Evolutionary conservation across 2,329 filamentous ascomycete genomes (phyloP), one percentile per base, ranked within the genome.

Genomic region (Aureobasidium sp.): DNA sequence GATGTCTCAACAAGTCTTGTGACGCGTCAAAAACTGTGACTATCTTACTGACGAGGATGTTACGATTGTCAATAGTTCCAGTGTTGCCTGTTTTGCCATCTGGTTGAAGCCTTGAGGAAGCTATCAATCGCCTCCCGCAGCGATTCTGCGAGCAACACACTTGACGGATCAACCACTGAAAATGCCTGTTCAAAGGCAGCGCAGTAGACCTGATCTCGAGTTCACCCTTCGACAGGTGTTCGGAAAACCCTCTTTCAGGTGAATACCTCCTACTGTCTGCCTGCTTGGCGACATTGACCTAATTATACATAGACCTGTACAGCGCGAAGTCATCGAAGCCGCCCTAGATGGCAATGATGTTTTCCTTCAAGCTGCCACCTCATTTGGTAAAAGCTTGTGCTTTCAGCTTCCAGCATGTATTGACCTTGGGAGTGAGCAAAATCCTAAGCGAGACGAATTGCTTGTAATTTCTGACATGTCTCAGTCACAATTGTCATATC

Each of bases 401-500:
- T 78, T 74, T 62, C 76, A 78, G 63, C 68, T 78, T 4, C 78
- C 78, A 14, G 77, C 77, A 20, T 64, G 78, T n/a, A 60, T 96
- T 62, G 88, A 93, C 69, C 85, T 87, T 73, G 93, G 93, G 66
- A 91, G 89, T 91, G 77, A 70, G 87, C 82, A 6, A 14, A 34
- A n/a, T 25, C 17, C 3, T 11, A 25, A 15, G n/a, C 11, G 9
- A 44, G 22, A 12, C n/a, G 29, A 22, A 15, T n/a, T 2, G 11
- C n/a, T 51, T 25, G 1, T n/a, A 34, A 25, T 5, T 9, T 39
- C 62, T 64, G 22, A 65, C 25, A 47, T 14, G 7, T 20, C 25
- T 3, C 64, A 91, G 88, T 96, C 66, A 96, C 91, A 0, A 87
- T 97, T 63, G 92, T 97, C 37, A 83, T 97, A 42, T 96, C 91